Conservation (phyloP, 768 basidiomycete genomes). For the Russula sp. region DNA sequence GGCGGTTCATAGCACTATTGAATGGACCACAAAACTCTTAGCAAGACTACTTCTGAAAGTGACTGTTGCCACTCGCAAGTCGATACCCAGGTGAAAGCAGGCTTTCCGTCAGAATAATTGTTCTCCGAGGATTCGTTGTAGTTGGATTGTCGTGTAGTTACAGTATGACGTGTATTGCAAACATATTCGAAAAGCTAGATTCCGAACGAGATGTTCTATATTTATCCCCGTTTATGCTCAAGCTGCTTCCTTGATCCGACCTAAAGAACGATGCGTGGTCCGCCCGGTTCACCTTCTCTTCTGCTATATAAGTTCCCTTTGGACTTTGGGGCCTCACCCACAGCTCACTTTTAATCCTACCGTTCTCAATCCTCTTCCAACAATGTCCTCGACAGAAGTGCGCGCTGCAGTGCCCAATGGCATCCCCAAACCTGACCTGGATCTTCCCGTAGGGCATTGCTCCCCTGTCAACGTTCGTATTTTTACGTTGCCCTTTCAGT, state of each 20-base stretch:
- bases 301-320: background rate
- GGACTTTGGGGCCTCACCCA: background rate
- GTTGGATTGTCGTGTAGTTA: too few species aligned
- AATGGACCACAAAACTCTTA: too few species aligned
- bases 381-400: slow-evolving; percentile 15
- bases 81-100: too few species aligned
- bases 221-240: background rate
- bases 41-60: too few species aligned
- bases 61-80: too few species aligned
- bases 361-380: too few species aligned
- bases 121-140: too few species aligned
- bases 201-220: too few species aligned
- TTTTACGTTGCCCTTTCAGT: slow-evolving; percentile 34
- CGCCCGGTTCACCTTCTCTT: background rate
- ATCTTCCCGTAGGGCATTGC: slow-evolving; percentile 41
- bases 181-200: too few species aligned
- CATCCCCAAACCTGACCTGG: slow-evolving; percentile 39
- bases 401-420: slow-evolving; percentile 39
- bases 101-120: too few species aligned
- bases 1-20: too few species aligned
- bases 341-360: background rate
- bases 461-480: background rate
- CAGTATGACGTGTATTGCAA: too few species aligned
- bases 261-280: slow-evolving; percentile 1
- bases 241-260: background rate